Percentiles rank a stretch among this genome's conserved stretches.
Evolutionary conservation across 805 yeast species (phyloP).

Genomic region (Pichia thaimueangensis): DNA sequence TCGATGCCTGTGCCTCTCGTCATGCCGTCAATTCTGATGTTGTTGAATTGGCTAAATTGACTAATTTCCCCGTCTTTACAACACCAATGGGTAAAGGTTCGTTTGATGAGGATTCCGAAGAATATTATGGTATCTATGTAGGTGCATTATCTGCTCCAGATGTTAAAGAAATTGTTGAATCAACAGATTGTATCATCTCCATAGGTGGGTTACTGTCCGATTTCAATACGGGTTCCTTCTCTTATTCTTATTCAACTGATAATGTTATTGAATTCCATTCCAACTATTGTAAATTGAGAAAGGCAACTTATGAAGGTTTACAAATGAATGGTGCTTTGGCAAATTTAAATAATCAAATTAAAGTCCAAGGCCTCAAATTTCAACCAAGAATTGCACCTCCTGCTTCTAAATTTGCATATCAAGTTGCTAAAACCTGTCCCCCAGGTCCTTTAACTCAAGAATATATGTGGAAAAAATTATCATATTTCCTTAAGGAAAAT

Average conservation of each 20-base stretch:
- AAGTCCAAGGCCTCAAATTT: conserved; percentile 33
- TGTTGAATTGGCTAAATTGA: conserved; percentile 50
- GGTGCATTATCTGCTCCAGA: conserved; percentile 74
- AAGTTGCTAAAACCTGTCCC: conserved; percentile 40
- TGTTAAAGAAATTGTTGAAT: conserved; percentile 65
- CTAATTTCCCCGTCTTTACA: conserved; percentile 75
- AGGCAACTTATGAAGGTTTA: conserved; percentile 65
- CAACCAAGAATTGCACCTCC: conserved; percentile 49
- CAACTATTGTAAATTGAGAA: conserved; percentile 62
- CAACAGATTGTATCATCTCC: conserved; percentile 68
- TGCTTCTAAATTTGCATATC: conserved; percentile 29
- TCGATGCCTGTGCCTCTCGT: conserved; percentile 84
- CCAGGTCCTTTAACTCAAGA: conserved; percentile 48
- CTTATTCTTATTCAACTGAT: conserved; percentile 67
- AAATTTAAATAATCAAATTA: conserved; percentile 35
- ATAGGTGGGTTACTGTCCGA: conserved; percentile 82
- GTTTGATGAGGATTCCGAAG: conserved; percentile 62
- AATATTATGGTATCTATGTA: conserved; percentile 81
- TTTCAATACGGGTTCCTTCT: conserved; percentile 85
- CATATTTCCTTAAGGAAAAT: conserved; percentile 58
- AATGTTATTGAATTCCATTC: conserved; percentile 77
- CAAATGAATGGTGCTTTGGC: conserved; percentile 57
- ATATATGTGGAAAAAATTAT: conserved; percentile 62
- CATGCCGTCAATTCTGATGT: conserved; percentile 66
- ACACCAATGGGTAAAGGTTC: conserved; percentile 90